Conservation (phyloP, 176 grass and related monocot genomes). For the Chloris gayana region DNA sequence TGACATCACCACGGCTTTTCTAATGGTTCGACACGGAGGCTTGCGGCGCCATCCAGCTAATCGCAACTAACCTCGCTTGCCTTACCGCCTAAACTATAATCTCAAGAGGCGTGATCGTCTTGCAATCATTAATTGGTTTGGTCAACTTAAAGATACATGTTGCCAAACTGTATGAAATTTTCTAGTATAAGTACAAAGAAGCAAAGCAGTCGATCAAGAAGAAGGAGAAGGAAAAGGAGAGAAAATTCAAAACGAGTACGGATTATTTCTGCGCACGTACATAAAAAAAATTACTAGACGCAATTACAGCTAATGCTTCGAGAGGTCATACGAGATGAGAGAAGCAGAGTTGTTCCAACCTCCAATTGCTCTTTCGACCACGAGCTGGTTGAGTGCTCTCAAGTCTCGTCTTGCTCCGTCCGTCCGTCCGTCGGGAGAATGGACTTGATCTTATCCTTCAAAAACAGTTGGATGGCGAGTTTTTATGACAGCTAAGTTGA, state of each 20-base stretch:
- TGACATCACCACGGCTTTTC: neutral
- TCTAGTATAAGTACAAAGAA: neutral
- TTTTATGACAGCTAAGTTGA: neutral
- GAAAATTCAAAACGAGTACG: neutral
- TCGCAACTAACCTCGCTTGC: neutral
- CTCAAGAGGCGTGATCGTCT: neutral
- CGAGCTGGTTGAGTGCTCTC: constrained; percentile 24
- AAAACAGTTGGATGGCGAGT: neutral
- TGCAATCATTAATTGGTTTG: neutral
- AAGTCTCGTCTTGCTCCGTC: constrained; percentile 4
- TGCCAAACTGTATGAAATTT: neutral
- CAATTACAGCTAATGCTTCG: constrained; percentile 1
- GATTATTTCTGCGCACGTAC: neutral
- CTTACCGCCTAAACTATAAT: neutral
- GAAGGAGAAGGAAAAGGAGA: too few relatives aligned
- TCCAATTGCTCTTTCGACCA: neutral
- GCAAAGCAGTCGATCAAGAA: neutral
- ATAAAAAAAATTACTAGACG: neutral
- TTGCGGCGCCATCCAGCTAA: neutral
- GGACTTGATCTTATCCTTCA: too few relatives aligned
- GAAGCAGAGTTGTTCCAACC: neutral
- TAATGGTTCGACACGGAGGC: neutral
- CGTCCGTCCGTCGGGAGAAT: too few relatives aligned
- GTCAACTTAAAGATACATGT: constrained; percentile 19
- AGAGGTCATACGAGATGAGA: neutral